Evolutionary conservation across 176 grass and related monocot genomes (phyloP).

Genomic region (Puya raimondii): DNA sequence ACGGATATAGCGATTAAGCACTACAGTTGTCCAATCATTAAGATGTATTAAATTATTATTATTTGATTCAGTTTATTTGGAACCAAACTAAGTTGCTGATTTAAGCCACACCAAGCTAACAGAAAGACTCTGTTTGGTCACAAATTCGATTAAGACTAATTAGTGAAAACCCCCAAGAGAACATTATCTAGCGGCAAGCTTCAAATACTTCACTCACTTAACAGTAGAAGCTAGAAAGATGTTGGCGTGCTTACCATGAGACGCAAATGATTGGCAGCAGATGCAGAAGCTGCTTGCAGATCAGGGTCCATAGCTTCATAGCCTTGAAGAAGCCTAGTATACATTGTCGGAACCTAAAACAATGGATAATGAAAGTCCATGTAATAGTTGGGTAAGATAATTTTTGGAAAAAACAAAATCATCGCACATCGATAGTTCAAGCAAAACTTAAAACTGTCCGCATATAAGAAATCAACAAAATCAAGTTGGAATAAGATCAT

Average conservation of each 20-base stretch:
- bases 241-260: slow-evolving; percentile 58
- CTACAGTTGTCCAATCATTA: no score
- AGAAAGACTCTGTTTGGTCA: no score
- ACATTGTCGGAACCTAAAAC: slow-evolving; percentile 93
- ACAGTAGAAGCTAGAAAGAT: neutral
- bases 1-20: no score
- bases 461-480: neutral
- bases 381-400: slow-evolving; percentile 11
- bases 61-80: no score
- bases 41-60: no score
- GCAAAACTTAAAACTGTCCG: neutral
- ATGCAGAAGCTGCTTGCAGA: slow-evolving; percentile 53
- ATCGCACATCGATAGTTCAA: no score
- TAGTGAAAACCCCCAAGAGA: no score
- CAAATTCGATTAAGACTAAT: no score
- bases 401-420: neutral
- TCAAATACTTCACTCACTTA: neutral
- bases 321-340: slow-evolving; percentile 80
- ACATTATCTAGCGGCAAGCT: neutral
- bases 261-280: slow-evolving; percentile 73
- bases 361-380: slow-evolving; percentile 15
- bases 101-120: no score
- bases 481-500: no score
- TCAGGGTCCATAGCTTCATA: slow-evolving; percentile 75
- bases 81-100: no score